phyloP scores from a whole-genome alignment of 2,329 filamentous ascomycete genomes.

The Aspergillus luchuensis region DNA sequence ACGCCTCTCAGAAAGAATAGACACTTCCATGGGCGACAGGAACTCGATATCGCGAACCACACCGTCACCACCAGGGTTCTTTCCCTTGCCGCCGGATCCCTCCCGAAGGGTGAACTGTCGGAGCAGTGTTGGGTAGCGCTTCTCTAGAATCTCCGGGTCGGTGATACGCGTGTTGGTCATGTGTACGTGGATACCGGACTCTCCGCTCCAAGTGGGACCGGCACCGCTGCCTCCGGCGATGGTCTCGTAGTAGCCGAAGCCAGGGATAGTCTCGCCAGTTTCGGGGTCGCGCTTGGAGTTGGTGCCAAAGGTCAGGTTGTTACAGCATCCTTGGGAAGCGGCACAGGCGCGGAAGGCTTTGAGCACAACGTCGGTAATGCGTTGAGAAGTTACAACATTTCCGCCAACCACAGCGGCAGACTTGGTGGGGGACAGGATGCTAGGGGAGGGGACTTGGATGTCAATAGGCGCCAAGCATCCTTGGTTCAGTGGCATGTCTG shows the following conservation, averaged over 20 bases:
- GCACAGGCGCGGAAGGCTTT: constrained; percentile 78
- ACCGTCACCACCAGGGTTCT: constrained; percentile 72
- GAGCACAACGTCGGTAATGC: constrained; percentile 80
- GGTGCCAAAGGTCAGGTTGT: constrained; percentile 77
- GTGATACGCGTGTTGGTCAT: constrained; percentile 90
- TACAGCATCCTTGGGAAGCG: constrained; percentile 77
- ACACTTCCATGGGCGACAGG: constrained; percentile 75
- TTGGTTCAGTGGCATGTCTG: constrained; percentile 85
- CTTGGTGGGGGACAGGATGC: constrained; percentile 73
- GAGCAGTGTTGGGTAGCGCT: constrained; percentile 75
- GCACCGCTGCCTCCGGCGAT: constrained; percentile 80
- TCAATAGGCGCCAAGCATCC: constrained; percentile 77
- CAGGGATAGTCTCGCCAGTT: constrained; percentile 61
- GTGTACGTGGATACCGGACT: constrained; percentile 76
- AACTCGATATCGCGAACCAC: constrained; percentile 84
- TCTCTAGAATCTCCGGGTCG: constrained; percentile 79
- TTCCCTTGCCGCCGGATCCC: constrained; percentile 67
- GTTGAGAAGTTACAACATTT: constrained; percentile 77
- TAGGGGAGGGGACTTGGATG: constrained; percentile 68
- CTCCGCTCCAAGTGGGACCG: constrained; percentile 73
- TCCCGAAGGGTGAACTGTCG: constrained; percentile 69
- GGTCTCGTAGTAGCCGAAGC: constrained; percentile 87
- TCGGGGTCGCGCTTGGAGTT: constrained; percentile 68
- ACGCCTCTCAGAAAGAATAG: constrained; percentile 74
- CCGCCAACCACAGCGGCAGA: constrained; percentile 80